Percentiles rank a stretch among this genome's conserved stretches.
phyloP scores from a whole-genome alignment of 2,329 filamentous ascomycete genomes.

The Neonectria magnoliae region DNA sequence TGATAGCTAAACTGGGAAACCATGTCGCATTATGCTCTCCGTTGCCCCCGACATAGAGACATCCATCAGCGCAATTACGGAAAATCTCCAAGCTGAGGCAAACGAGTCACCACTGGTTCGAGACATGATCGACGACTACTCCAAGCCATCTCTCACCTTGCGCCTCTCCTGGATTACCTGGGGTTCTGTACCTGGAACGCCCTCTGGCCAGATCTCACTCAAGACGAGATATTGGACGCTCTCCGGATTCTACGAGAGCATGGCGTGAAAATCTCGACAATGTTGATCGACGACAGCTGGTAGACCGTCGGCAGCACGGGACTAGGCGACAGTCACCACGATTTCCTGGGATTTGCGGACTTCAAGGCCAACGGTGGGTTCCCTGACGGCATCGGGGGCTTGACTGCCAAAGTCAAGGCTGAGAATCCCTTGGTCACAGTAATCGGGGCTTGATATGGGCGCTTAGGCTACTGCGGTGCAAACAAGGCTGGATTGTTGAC shows the following conservation, averaged over 20 bases:
- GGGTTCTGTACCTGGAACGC: constrained; percentile 79
- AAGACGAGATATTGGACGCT: constrained; percentile 78
- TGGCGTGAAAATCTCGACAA: constrained; percentile 77
- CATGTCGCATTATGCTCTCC: background rate
- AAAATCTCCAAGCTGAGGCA: background rate
- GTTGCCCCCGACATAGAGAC: background rate
- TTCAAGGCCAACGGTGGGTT: constrained; percentile 84
- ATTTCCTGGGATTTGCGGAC: constrained; percentile 73
- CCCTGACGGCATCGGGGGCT: constrained; percentile 76
- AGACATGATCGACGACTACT: background rate
- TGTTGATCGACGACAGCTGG: constrained; percentile 96
- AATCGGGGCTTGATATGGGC: constrained; percentile 88
- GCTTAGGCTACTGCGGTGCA: constrained; percentile 88
- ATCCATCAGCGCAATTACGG: background rate
- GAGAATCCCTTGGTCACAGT: constrained; percentile 77
- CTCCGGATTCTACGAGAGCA: constrained; percentile 74
- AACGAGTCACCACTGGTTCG: background rate
- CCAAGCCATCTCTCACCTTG: background rate
- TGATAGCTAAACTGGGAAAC: background rate
- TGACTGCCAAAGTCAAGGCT: constrained; percentile 72
- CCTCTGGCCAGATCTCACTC: constrained; percentile 79
- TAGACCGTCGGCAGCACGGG: constrained; percentile 70
- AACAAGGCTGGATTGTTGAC: constrained; percentile 73
- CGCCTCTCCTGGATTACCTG: constrained; percentile 13
- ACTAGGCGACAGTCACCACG: constrained; percentile 51